Evolutionary conservation across 2,329 filamentous ascomycete species (phyloP).

Genomic region (Colletotrichum chrysophilum): DNA sequence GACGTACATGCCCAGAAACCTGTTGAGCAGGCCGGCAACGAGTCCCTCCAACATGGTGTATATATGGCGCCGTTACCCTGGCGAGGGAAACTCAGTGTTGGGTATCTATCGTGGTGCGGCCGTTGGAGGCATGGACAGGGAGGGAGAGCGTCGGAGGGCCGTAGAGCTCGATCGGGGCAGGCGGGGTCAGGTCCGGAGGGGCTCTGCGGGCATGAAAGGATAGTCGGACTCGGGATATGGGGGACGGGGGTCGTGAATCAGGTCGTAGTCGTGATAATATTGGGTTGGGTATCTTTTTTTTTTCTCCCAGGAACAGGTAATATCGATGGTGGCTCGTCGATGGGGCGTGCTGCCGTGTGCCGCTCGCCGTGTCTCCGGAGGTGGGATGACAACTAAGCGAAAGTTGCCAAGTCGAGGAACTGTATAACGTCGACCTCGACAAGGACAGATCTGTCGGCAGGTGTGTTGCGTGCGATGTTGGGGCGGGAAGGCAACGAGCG

Average conservation of each 20-base stretch:
- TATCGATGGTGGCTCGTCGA: neutral
- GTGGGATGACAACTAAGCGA: neutral
- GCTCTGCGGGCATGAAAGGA: neutral
- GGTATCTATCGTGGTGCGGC: neutral
- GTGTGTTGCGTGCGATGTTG: neutral
- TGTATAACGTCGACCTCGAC: neutral
- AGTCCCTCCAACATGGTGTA: slow-evolving; percentile 92
- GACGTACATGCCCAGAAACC: slow-evolving; percentile 99
- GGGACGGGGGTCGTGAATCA: neutral
- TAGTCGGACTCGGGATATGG: neutral
- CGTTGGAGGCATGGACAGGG: slow-evolving; percentile 1
- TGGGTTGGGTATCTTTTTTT: slow-evolving; percentile 1
- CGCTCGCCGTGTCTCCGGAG: neutral
- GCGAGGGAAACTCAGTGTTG: slow-evolving; percentile 38
- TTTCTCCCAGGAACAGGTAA: neutral
- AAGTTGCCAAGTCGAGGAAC: neutral
- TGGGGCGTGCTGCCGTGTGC: neutral
- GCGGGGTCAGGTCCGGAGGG: neutral
- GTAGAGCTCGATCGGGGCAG: neutral
- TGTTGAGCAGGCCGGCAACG: slow-evolving; percentile 95
- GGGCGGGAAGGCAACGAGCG: neutral
- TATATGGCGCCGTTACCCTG: slow-evolving; percentile 72
- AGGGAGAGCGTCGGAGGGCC: slow-evolving; percentile 8
- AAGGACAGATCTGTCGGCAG: neutral
- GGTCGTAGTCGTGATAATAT: neutral